Base-by-base conservation (phyloP, 2,329 filamentous ascomycete genomes). In the Stachybotrys elegans region DNA sequence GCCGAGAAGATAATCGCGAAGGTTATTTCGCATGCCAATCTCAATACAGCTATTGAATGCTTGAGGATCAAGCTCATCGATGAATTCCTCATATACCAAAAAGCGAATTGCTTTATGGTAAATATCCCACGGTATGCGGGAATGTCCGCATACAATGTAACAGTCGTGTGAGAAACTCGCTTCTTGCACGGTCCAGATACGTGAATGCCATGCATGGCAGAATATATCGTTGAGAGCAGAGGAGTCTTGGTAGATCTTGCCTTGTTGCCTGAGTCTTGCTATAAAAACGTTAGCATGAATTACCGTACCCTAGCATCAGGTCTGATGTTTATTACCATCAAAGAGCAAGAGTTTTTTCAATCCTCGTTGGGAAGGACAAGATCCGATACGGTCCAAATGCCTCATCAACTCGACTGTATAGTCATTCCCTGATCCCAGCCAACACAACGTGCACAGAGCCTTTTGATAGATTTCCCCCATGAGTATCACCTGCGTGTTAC, bases 381-480 rank as follows among this genome's bases (percentile, higher is more conserved):
- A 35, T 17, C 31, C 31, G 14, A 35, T 35, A 6, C 31, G 31
- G 14, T 35, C 31, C 31, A 35, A 35, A 17, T 35, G 31, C 31
- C 8, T 17, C 31, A 35, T 35, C 19, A 35, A 17, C n/a, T 35
- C 31, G 13, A 8, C 19, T 17, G 31, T 35, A 17, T 7, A 35
- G 7, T 35, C 31, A 17, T 35, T 35, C 19, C 31, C 31, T 16
- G 31, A 17, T 8, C 31, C 31, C n/a, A 35, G 31, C 31, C 31
- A 35, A 16, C 31, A 35, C 19, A 35, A 17, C n/a, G 31, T 35
- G 31, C 31, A 17, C 31, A 13, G 14, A 13, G 31, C 31, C 31
- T 35, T 35, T 17, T 35, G 31, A 35, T 35, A 35, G 31, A 35
- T 35, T 35, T 35, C 31, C 14, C 31, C 31, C 31, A 35, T 35